phyloP scores from a whole-genome alignment of 148 eudicot species.

The Camellia lanceoleosa region DNA sequence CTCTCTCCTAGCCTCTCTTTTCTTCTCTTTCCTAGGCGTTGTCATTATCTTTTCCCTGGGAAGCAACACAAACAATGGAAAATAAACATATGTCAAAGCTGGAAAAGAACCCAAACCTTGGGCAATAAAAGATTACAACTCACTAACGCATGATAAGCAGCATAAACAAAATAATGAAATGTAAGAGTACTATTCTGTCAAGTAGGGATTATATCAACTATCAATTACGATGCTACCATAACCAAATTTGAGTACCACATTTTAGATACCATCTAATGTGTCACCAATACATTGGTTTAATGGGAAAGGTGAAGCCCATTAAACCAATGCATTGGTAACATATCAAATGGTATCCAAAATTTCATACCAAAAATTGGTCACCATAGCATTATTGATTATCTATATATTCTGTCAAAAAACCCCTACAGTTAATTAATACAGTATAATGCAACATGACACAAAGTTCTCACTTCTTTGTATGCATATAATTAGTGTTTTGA shows the following conservation, averaged over 20 bases:
- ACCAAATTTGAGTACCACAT: too few species aligned
- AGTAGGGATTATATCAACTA: not conserved
- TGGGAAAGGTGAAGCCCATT: too few species aligned
- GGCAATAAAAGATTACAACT: not conserved
- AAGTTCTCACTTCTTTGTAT: not conserved
- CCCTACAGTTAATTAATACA: not conserved
- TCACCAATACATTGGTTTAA: too few species aligned
- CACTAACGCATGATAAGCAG: not conserved
- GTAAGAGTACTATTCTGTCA: too few species aligned
- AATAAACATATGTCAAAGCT: not conserved
- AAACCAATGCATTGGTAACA: too few species aligned
- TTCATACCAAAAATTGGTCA: too few species aligned
- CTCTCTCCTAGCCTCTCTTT: conserved; percentile 78
- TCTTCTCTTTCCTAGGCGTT: conserved; percentile 61
- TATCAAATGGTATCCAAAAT: too few species aligned
- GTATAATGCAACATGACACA: not conserved
- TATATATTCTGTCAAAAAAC: not conserved
- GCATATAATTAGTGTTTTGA: not conserved
- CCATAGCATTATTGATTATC: not conserved
- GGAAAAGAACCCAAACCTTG: not conserved
- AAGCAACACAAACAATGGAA: not conserved
- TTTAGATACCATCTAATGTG: too few species aligned
- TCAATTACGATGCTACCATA: too few species aligned
- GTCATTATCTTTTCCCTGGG: conserved; percentile 84
- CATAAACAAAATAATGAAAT: not conserved